Conservation (phyloP, 352 stramenopile species). For the Globisporangium emineosum region DNA sequence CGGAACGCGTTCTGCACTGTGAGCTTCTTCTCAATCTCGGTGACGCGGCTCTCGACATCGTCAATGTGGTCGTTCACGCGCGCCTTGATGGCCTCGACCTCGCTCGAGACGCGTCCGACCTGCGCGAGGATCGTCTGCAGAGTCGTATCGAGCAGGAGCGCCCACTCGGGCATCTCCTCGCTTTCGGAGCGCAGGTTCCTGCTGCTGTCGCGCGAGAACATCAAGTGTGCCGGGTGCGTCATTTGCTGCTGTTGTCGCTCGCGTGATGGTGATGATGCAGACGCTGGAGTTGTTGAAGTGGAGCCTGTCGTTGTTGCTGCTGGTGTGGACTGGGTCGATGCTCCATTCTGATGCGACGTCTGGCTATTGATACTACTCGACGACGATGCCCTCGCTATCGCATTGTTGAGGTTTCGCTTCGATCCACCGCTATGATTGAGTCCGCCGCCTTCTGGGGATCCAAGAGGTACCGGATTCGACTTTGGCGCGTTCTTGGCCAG, state of each 20-base stretch:
- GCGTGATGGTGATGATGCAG: not conserved
- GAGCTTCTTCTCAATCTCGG: conserved; percentile 44
- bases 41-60: conserved; percentile 32
- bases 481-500: not conserved
- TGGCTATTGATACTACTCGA: not conserved
- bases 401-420: not conserved
- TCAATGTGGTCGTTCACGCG: conserved; percentile 46
- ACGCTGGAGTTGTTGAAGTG: conserved; percentile 4
- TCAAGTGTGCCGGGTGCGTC: not conserved
- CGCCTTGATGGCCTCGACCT: conserved; percentile 48
- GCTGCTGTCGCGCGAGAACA: conserved; percentile 3
- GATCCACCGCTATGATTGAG: conserved; percentile 8
- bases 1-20: conserved; percentile 47
- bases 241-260: not conserved
- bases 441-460: too few species aligned
- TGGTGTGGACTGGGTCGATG: not conserved
- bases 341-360: not conserved
- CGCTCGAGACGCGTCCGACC: conserved; percentile 44
- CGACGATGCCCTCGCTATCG: not conserved
- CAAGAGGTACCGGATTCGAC: not conserved
- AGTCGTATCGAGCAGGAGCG: conserved; percentile 41
- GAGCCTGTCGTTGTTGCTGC: conserved; percentile 7
- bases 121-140: conserved; percentile 56
- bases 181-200: conserved; percentile 8
- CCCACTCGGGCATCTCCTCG: conserved; percentile 41